phyloP scores from a whole-genome alignment of 495 filamentous ascomycete genomes.

The Xylaria scruposa region DNA sequence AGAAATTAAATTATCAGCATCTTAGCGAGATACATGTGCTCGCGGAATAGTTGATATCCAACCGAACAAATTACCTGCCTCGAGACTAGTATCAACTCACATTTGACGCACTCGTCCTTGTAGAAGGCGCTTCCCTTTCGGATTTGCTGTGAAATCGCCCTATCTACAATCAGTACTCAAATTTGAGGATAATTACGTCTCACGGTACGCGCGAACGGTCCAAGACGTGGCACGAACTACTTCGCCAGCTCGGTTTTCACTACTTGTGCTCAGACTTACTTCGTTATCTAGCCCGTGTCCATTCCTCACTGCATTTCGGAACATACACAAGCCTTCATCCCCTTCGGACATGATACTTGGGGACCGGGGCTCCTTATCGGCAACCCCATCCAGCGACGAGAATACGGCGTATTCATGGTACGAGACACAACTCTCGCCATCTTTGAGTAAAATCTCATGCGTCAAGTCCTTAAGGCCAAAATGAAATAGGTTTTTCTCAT shows the following conservation, averaged over 20 bases:
- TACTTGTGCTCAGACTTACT: conserved; percentile 30
- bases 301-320: conserved; percentile 36
- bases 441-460: conserved; percentile 28
- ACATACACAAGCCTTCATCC: conserved; percentile 35
- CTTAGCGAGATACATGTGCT: not conserved
- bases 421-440: conserved; percentile 35
- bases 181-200: not conserved
- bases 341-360: conserved; percentile 42
- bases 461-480: conserved; percentile 38
- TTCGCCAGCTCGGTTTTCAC: not conserved
- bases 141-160: conserved; percentile 39
- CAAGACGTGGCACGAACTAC: conserved; percentile 1
- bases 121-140: conserved; percentile 34
- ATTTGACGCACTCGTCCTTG: conserved; percentile 41
- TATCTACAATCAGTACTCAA: conserved; percentile 13
- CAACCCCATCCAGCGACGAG: conserved; percentile 23
- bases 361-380: conserved; percentile 32
- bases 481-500: conserved; percentile 34
- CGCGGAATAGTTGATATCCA: not conserved
- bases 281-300: conserved; percentile 39
- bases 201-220: not conserved
- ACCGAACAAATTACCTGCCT: not conserved
- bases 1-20: conserved; percentile 13
- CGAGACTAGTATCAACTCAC: conserved; percentile 32
- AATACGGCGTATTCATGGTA: conserved; percentile 47